These are phyloP conservation scores for Plasmopara halstedii DNA, from an alignment of 352 stramenopile species.

Conservation along the genomic window DNA sequence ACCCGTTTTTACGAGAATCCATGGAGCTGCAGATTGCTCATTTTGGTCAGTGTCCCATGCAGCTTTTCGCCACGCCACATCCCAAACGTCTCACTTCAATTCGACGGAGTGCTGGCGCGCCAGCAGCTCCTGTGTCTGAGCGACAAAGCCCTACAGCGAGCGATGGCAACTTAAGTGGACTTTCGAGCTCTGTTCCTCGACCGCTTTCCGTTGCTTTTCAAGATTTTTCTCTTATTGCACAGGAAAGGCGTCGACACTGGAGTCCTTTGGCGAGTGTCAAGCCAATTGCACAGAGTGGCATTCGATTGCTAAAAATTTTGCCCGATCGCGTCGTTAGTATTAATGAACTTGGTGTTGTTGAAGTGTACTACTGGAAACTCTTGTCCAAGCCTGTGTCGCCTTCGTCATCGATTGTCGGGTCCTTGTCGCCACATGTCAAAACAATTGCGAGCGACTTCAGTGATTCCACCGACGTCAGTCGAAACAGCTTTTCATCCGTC, in stretches of 20 bases:
- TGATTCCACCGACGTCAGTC: constrained; percentile 4
- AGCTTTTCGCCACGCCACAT: constrained; percentile 84
- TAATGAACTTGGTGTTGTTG: constrained; percentile 80
- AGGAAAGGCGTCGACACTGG: constrained; percentile 55
- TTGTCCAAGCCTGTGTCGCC: constrained; percentile 36
- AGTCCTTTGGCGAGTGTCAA: constrained; percentile 54
- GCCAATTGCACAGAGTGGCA: constrained; percentile 42
- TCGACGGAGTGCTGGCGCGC: constrained; percentile 10
- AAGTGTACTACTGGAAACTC: constrained; percentile 82
- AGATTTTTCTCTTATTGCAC: constrained; percentile 37
- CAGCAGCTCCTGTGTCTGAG: background rate
- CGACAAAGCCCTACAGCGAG: constrained; percentile 6
- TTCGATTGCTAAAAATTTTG: constrained; percentile 65
- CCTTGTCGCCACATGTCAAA: constrained; percentile 8
- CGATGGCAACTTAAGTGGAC: constrained; percentile 1
- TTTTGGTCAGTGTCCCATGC: constrained; percentile 98
- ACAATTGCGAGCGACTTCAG: constrained; percentile 10
- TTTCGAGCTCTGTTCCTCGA: constrained; percentile 26
- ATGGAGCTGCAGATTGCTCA: constrained; percentile 98
- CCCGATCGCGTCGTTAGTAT: constrained; percentile 70
- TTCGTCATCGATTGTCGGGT: background rate
- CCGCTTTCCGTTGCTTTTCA: constrained; percentile 62
- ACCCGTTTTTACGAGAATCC: constrained; percentile 88
- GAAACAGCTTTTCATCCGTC: constrained; percentile 9
- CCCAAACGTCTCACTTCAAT: constrained; percentile 46